Conservation (phyloP, 768 basidiomycete genomes). For the Hericium erinaceus region DNA sequence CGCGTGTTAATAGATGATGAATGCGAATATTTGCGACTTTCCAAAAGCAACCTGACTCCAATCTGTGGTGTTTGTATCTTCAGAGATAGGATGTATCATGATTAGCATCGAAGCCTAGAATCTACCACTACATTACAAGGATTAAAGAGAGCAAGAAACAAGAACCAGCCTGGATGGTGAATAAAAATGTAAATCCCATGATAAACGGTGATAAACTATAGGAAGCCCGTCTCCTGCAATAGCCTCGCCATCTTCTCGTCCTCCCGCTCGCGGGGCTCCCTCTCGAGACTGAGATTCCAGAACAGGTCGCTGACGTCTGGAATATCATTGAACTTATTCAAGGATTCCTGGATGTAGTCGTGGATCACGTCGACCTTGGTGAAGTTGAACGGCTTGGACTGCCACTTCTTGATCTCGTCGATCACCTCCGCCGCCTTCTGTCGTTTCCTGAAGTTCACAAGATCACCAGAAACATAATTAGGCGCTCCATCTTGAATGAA, state of each 20-base stretch:
- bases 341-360: constrained; percentile 68
- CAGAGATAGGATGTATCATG: too few species aligned
- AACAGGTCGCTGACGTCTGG: constrained; percentile 65
- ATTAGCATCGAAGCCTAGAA: too few species aligned
- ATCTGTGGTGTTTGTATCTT: too few species aligned
- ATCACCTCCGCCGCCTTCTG: constrained; percentile 95
- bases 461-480: constrained; percentile 64
- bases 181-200: too few species aligned
- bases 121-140: too few species aligned
- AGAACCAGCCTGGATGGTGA: neutral
- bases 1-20: too few species aligned
- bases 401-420: constrained; percentile 94
- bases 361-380: constrained; percentile 55
- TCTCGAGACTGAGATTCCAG: constrained; percentile 78
- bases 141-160: neutral
- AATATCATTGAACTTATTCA: constrained; percentile 62
- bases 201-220: constrained; percentile 28
- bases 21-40: too few species aligned
- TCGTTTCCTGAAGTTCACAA: constrained; percentile 95
- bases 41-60: too few species aligned
- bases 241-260: constrained; percentile 94
- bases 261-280: constrained; percentile 91
- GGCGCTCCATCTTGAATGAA: constrained; percentile 97
- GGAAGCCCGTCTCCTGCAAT: constrained; percentile 81
- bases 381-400: constrained; percentile 85